These are phyloP conservation scores for Populus euphratica DNA, from an alignment of 345 rosid species.

Conservation along the genomic window DNA sequence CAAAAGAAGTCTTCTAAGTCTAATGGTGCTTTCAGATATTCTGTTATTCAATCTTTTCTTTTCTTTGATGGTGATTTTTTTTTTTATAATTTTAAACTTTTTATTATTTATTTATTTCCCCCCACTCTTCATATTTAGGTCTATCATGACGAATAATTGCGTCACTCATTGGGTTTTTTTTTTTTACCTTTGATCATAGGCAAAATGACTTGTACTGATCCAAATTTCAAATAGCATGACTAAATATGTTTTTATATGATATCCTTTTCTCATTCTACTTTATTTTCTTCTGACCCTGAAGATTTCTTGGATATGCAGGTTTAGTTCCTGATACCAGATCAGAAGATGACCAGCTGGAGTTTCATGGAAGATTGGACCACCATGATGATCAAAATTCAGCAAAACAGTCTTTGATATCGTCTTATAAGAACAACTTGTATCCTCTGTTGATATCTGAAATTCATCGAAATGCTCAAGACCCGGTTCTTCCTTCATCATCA, in stretches of 20 bases:
- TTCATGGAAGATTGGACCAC: conserved; percentile 42
- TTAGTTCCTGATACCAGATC: conserved; percentile 48
- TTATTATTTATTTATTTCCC: neutral
- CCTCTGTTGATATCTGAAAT: conserved; percentile 61
- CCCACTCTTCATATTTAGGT: neutral
- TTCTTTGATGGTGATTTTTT: neutral
- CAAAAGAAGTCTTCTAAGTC: neutral
- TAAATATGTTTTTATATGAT: neutral
- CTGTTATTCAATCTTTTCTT: neutral
- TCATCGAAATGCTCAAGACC: conserved; percentile 29
- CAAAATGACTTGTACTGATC: neutral
- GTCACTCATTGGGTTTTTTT: neutral
- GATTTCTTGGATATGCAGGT: conserved; percentile 41
- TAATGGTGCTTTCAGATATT: neutral
- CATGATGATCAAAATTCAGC: conserved; percentile 60
- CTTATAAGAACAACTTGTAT: conserved; percentile 51
- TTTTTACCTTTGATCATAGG: neutral
- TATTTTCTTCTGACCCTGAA: neutral
- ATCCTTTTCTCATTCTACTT: neutral
- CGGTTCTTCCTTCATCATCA: conserved; percentile 18
- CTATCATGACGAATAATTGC: neutral
- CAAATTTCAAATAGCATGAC: neutral
- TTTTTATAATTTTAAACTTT: neutral
- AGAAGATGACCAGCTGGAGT: conserved; percentile 52
- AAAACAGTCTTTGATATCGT: conserved; percentile 55